phyloP scores from a whole-genome alignment of 352 stramenopile genomes.

The Chrysophaeum taylorii region DNA sequence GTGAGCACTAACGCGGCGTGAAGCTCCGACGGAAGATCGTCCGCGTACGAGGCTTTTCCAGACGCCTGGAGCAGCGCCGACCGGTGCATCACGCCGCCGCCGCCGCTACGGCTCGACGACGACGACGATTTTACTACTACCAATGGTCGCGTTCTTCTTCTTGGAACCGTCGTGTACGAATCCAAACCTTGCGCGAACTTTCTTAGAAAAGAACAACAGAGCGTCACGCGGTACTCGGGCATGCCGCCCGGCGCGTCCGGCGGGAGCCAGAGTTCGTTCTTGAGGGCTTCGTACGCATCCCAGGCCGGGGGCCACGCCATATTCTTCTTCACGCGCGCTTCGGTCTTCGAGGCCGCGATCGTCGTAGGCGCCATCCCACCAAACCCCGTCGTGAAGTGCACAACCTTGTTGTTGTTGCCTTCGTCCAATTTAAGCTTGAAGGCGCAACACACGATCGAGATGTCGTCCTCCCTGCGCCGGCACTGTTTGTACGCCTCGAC shows the following conservation, averaged over 20 bases:
- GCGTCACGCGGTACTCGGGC: constrained; percentile 79
- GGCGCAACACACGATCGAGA: constrained; percentile 86
- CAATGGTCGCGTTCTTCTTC: no score
- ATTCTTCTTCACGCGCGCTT: no score
- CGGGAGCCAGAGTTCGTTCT: constrained; percentile 74
- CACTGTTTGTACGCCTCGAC: constrained; percentile 89
- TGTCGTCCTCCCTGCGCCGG: constrained; percentile 86
- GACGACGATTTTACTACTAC: constrained; percentile 43
- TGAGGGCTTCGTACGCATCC: constrained; percentile 65
- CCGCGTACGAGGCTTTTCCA: constrained; percentile 30
- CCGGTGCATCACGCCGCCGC: constrained; percentile 77
- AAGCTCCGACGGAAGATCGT: not conserved
- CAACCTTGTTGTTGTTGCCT: constrained; percentile 29
- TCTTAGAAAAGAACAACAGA: constrained; percentile 84
- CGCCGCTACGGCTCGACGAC: constrained; percentile 47
- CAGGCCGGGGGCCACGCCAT: constrained; percentile 62
- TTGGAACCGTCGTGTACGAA: no score
- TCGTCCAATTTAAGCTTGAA: constrained; percentile 69
- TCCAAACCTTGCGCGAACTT: no score
- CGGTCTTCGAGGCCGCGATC: constrained; percentile 37
- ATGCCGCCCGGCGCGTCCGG: constrained; percentile 79
- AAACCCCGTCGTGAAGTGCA: constrained; percentile 51
- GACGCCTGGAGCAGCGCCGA: constrained; percentile 77
- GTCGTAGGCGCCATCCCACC: constrained; percentile 64
- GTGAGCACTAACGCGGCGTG: no score